Conservation (phyloP, 2,329 filamentous ascomycete species). For the Diaporthe citri region DNA sequence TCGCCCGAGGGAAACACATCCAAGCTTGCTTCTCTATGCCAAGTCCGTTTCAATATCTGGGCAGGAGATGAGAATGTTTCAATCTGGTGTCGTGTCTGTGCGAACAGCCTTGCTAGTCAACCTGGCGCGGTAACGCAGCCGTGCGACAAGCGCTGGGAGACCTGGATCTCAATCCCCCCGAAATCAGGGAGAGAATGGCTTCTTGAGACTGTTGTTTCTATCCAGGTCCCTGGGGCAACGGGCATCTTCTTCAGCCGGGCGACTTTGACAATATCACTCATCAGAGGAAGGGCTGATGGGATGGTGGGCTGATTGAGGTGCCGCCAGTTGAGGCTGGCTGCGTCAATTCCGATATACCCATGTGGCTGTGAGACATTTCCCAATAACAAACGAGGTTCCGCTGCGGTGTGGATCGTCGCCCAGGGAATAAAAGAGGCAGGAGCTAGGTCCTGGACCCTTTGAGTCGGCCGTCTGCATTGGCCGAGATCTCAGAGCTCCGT, state of each 20-base stretch:
- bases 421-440: too few relatives aligned
- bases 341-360: background rate
- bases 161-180: background rate
- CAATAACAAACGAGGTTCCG: background rate
- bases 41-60: conserved; percentile 19
- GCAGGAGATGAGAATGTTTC: conserved; percentile 29
- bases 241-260: background rate
- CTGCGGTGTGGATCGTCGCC: background rate
- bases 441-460: background rate
- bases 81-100: conserved; percentile 14
- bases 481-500: background rate
- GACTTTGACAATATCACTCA: background rate
- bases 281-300: background rate
- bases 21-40: conserved; percentile 10
- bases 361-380: background rate
- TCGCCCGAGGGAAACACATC: background rate
- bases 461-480: background rate
- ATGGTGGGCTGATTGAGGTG: background rate
- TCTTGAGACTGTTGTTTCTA: background rate
- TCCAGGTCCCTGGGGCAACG: background rate
- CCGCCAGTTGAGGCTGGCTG: background rate
- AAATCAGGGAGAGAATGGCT: background rate
- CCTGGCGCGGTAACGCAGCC: background rate
- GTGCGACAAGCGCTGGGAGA: background rate
- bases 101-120: background rate